phyloP scores from a whole-genome alignment of 106 monocot genomes.

The Apostasia shenzhenica region DNA sequence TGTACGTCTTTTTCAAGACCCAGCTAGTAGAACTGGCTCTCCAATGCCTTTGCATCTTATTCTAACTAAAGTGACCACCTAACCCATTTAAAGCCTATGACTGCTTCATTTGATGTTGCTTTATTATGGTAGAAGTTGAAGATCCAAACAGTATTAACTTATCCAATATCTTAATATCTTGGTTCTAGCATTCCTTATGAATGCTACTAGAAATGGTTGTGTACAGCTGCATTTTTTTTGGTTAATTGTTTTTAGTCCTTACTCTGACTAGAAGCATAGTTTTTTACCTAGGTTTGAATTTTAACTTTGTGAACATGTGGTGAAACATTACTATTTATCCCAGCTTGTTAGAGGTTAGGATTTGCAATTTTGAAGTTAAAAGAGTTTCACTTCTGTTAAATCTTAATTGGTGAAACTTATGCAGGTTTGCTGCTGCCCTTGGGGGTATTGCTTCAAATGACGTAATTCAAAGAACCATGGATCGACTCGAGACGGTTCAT shows the following conservation, averaged over 20 bases:
- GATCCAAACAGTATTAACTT: not conserved
- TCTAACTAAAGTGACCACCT: too few relatives aligned
- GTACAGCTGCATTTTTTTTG: not conserved
- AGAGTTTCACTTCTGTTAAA: not conserved
- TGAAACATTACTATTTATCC: too few relatives aligned
- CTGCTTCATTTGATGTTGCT: too few relatives aligned
- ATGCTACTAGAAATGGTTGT: not conserved
- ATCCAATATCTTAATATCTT: not conserved
- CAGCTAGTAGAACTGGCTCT: too few relatives aligned
- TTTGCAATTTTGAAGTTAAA: too few relatives aligned
- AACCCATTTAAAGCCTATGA: too few relatives aligned
- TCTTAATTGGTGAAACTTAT: slow-evolving; percentile 2
- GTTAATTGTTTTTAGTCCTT: not conserved
- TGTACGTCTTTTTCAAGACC: too few relatives aligned
- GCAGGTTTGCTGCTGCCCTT: slow-evolving; percentile 74
- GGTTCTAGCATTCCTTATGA: not conserved
- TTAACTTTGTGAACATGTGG: too few relatives aligned
- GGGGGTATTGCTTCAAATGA: slow-evolving; percentile 62
- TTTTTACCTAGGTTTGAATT: not conserved
- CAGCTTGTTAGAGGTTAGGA: too few relatives aligned
- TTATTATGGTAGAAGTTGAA: not conserved
- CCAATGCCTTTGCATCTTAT: too few relatives aligned
- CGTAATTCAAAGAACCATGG: slow-evolving; percentile 53
- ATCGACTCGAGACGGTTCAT: slow-evolving; percentile 74
- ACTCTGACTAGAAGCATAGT: not conserved